Evolutionary conservation across 768 basidiomycete genomes (phyloP).

Genomic region (Phylloporus scabripes): DNA sequence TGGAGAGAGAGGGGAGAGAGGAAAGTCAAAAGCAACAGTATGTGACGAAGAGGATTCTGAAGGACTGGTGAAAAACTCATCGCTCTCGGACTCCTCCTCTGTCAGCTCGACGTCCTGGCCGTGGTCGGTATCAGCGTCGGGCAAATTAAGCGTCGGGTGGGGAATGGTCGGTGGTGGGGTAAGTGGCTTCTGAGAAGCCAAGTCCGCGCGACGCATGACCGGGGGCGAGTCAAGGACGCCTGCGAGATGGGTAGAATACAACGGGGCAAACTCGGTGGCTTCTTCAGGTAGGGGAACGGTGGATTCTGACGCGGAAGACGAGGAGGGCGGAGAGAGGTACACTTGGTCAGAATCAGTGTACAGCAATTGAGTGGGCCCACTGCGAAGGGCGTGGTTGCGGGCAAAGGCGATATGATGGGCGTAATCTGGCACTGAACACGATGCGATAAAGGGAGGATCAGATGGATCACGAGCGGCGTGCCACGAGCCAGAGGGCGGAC

Average conservation of each 20-base stretch:
- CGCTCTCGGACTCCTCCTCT: constrained; percentile 17
- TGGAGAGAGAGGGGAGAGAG: constrained; percentile 35
- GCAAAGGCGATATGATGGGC: constrained; percentile 13
- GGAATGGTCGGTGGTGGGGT: constrained; percentile 43
- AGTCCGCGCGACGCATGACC: constrained; percentile 28
- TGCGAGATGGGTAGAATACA: constrained; percentile 25
- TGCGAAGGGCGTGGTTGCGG: constrained; percentile 12
- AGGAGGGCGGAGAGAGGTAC: constrained; percentile 28
- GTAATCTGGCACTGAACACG: constrained; percentile 10
- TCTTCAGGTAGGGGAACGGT: constrained; percentile 26
- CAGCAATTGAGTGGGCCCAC: constrained; percentile 11
- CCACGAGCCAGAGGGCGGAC: constrained; percentile 16
- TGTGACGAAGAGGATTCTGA: constrained; percentile 15
- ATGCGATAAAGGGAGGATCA: constrained; percentile 23
- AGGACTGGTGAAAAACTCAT: constrained; percentile 14
- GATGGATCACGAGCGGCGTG: constrained; percentile 13
- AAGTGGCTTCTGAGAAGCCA: constrained; percentile 29
- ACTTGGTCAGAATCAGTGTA: constrained; percentile 16
- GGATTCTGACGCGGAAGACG: constrained; percentile 23
- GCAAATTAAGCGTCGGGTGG: constrained; percentile 32
- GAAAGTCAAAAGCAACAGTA: constrained; percentile 10
- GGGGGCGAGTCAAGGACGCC: constrained; percentile 34
- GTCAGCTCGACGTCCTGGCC: constrained; percentile 11
- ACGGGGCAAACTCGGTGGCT: constrained; percentile 7
- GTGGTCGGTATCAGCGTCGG: constrained; percentile 30